phyloP scores from a whole-genome alignment of 2,329 filamentous ascomycete species.

The Aspergillus fumigatus region DNA sequence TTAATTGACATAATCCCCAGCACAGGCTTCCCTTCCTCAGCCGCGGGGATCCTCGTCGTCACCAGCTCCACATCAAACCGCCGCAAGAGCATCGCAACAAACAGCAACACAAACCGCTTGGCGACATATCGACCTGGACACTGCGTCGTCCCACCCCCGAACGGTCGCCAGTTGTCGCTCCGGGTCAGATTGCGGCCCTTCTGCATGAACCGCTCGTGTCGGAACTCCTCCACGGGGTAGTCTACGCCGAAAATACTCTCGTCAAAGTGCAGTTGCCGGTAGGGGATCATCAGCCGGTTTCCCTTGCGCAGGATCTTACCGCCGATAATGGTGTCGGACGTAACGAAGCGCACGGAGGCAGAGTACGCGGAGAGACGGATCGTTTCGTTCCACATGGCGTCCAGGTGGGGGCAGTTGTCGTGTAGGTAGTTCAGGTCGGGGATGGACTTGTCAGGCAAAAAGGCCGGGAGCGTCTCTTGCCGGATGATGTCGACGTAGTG shows the following conservation, averaged over 20 bases:
- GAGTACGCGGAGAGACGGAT: background rate
- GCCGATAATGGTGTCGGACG: background rate
- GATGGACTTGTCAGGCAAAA: background rate
- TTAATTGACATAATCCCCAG: background rate
- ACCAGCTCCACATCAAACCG: slow-evolving; percentile 9
- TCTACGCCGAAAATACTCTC: background rate
- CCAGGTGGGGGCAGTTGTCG: background rate
- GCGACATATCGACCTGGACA: background rate
- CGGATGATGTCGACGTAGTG: background rate
- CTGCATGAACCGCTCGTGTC: background rate
- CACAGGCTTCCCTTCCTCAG: slow-evolving; percentile 12
- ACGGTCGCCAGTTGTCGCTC: background rate
- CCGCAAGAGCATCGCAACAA: background rate
- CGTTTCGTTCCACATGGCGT: background rate
- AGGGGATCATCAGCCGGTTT: background rate
- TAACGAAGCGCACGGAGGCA: background rate
- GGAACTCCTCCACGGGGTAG: background rate
- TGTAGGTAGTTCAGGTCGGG: background rate
- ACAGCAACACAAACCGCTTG: slow-evolving; percentile 1
- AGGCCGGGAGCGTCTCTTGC: background rate
- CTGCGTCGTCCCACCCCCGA: background rate
- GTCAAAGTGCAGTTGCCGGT: background rate
- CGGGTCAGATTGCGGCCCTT: background rate
- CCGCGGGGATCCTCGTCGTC: slow-evolving; percentile 3
- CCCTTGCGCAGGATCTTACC: background rate